Base-by-base conservation (phyloP, 2,329 filamentous ascomycete genomes). In the Colletotrichum acutatum region DNA sequence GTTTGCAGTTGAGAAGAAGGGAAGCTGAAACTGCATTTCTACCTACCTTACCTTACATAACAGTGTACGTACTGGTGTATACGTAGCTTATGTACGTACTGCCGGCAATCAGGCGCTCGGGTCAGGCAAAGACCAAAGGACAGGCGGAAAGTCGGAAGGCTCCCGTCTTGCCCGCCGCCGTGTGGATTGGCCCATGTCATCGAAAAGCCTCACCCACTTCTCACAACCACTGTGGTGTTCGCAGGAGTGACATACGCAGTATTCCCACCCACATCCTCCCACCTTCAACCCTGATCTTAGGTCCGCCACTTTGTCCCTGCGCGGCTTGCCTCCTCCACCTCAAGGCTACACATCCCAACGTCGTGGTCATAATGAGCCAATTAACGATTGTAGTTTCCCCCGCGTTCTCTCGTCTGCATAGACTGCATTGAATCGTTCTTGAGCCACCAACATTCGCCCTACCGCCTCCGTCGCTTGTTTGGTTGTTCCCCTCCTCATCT, bases 111-210 rank as follows among this genome's bases (percentile, higher is more conserved):
- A n/a, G 19, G 19, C 42, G 42, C 19, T n/a, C 42, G 42, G 42
- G 42, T 19, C 42, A n/a, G 42, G 16, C 16, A 49, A 19, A n/a
- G 63, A 49, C 19, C 64, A 16, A 16, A 42, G 37, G 14, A 32
- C 26, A 22, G 34, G n/a, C 28, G 54, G 26, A 42, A 61, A 7
- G 66, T 57, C 54, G 53, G 60, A 69, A 59, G 34, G 34, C 37
- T 16, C 37, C 37, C 37, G 37, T 42, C 37, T 6, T 42, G 37
- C 37, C 37, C 54, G 14, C 16, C n/a, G 22, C 42, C 42, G 42
- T n/a, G 42, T 59, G 6, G 30, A 71, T 68, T 71, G 64, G 68
- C 52, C 68, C 56, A 68, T 71, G 68, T 71, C 68, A 42, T 42
- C 16, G 42, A 49, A 49, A 49, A 49, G 42, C 42, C 42, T 49